phyloP scores from a whole-genome alignment of 805 yeast species.

The Cyberlindnera euphorbiae region DNA sequence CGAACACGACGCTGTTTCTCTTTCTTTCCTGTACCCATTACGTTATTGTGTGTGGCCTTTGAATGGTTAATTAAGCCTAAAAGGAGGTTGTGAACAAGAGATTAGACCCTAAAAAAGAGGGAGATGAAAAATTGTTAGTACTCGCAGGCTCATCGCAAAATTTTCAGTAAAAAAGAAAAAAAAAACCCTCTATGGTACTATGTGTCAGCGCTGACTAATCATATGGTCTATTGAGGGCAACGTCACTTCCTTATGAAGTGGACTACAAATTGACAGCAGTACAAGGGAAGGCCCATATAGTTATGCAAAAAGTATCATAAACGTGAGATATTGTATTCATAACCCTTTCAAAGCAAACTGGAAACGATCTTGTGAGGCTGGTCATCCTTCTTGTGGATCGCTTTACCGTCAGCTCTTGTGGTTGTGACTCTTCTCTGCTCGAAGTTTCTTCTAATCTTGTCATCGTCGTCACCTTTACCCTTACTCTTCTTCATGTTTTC shows the following conservation, averaged over 20 bases:
- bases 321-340: too few species aligned
- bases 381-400: constrained; percentile 32
- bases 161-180: constrained; percentile 8
- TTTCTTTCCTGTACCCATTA: constrained; percentile 91
- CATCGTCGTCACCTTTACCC: constrained; percentile 21
- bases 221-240: neutral
- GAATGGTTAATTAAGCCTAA: neutral
- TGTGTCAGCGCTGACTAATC: neutral
- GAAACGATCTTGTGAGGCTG: constrained; percentile 33
- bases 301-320: too few species aligned
- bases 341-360: constrained; percentile 23
- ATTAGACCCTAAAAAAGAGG: neutral
- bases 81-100: neutral
- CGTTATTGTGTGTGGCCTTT: neutral
- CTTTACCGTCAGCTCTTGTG: constrained; percentile 58
- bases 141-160: constrained; percentile 14
- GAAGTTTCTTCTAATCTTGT: constrained; percentile 53
- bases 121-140: too few species aligned
- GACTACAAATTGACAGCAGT: too few species aligned
- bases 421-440: constrained; percentile 67
- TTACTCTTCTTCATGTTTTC: constrained; percentile 45
- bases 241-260: too few species aligned
- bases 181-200: neutral
- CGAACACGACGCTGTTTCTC: constrained; percentile 84
- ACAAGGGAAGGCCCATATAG: too few species aligned